Base-by-base conservation (phyloP, 768 basidiomycete species). In the Crassisporium funariophilum region DNA sequence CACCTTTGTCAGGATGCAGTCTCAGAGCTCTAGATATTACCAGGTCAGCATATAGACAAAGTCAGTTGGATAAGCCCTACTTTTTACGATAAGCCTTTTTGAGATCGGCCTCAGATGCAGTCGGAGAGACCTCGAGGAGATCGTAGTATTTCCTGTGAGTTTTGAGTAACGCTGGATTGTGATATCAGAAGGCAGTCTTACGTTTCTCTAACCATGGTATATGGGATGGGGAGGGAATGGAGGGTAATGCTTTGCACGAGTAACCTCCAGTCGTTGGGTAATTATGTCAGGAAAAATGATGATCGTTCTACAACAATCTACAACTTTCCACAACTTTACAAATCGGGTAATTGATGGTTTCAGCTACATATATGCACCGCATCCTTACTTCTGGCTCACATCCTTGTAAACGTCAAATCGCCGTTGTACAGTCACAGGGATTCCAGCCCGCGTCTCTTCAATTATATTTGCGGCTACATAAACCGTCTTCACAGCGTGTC, bases 61-160 rank as follows among this genome's bases (percentile, higher is more conserved):
- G 24, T 33, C 31, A 39, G 31, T 25, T 27, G n/a, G 12, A 49
- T 21, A 45, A 37, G 20, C 51, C 66, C 21, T 53, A 92, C 91
- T 92, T 93, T 73, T 93, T 94, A 58, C 91, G 87, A 75, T 95
- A 95, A 22, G 93, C 93, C 67, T 95, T 95, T 78, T 95, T 95
- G 61, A 95, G 81, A 44, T 95, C 93, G 37, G 75, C 61, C 49
- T 95, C 94, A 33, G 84, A 85, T 24, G 88, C 91, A 57, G 77
- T 77, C 40, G 89, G 82, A 9, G 80, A 54, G 22, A 91, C 92
- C 55, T 95, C 94, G 39, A 98, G 83, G 50, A 97, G 81, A 70
- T 97, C 93, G 72, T 98, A 92, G 66, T 79, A 91, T 82, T 92
- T 88, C 59, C 91, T 92, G 67, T 6, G 21, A 34, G 38, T 13